Evolutionary conservation across 768 basidiomycete species (phyloP), one percentile per base, ranked within the genome.

Genomic region (Sarcomyxa edulis): DNA sequence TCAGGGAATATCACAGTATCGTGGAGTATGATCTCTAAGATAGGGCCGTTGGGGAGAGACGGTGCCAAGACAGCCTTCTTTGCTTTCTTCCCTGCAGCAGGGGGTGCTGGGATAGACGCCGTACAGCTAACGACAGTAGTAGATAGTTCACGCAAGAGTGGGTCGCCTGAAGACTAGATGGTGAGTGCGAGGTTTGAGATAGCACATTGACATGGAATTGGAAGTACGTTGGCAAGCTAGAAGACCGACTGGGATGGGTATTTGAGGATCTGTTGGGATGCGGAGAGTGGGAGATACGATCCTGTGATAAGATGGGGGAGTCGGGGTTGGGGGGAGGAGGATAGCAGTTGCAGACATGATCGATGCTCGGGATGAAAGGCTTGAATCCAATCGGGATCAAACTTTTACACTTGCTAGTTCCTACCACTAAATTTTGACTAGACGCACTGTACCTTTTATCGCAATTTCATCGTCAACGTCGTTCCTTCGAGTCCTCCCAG

Each of bases 1-100:
- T 89, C 86, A 0, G 88, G 87, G 54, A 89, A 90, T 32, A 88
- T 72, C 9, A 84, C 70, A 0, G 85, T 88, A 52, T 90, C 88
- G 36, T 83, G 78, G 31, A 88, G 61, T 35, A 80, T 66, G 6
- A 90, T 62, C 49, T 86, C 81, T 32, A 85, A 68, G 12, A 81
- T 58, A 3, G 78, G 69, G 24, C 54, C 64, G 16, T 59, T 60
- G 1, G 63, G 60, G 31, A 70, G 51, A n/a, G 60, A 52, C 11
- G 74, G 69, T 18, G 72, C 52, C 11, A 69, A 53, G 9, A 74
- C 71, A n/a, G 74, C 65, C 52, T 81, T 83, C 54, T 75, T 77
- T 7, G 57, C 40, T 37, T 75, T 73, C 62, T 78, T 80, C 52
- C 65, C 62, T 9, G 59, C 55, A 7, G 65, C 50, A 19, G 61